Evolutionary conservation across 2,329 filamentous ascomycete species (phyloP).

Genomic region (Epichloe glyceriae): DNA sequence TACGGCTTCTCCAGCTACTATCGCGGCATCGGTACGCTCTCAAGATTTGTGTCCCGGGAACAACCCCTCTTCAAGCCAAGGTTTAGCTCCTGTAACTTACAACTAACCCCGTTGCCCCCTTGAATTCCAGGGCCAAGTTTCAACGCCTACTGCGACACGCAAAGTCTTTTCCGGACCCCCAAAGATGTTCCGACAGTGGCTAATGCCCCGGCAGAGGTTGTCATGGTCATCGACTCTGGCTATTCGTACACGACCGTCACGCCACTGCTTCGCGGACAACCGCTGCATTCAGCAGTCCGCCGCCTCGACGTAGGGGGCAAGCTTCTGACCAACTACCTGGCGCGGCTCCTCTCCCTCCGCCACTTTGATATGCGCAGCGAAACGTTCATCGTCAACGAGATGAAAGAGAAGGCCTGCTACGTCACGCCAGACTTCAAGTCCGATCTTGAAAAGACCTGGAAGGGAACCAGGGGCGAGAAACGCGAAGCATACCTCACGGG

Average conservation of each 20-base stretch:
- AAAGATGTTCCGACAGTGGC: conserved; percentile 28
- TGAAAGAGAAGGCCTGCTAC: conserved; percentile 84
- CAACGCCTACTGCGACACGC: conserved; percentile 72
- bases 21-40: conserved; percentile 49
- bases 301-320: conserved; percentile 87
- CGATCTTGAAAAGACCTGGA: conserved; percentile 78
- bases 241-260: conserved; percentile 90
- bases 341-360: conserved; percentile 75
- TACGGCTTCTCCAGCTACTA: conserved; percentile 86
- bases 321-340: conserved; percentile 83
- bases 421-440: conserved; percentile 62
- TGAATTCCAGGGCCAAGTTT: conserved; percentile 49
- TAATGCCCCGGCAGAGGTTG: conserved; percentile 54
- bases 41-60: no score
- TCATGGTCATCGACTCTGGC: conserved; percentile 82
- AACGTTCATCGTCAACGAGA: conserved; percentile 83
- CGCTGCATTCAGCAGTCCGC: conserved; percentile 69
- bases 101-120: not conserved
- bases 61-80: no score
- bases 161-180: conserved; percentile 52
- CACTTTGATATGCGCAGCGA: conserved; percentile 96
- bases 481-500: conserved; percentile 35
- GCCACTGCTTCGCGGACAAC: conserved; percentile 67
- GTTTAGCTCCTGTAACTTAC: not conserved
- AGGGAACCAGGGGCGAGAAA: conserved; percentile 51